These are phyloP conservation scores for Melastoma malabathricum DNA, from an alignment of 345 rosid genomes.

Conservation along the genomic window DNA sequence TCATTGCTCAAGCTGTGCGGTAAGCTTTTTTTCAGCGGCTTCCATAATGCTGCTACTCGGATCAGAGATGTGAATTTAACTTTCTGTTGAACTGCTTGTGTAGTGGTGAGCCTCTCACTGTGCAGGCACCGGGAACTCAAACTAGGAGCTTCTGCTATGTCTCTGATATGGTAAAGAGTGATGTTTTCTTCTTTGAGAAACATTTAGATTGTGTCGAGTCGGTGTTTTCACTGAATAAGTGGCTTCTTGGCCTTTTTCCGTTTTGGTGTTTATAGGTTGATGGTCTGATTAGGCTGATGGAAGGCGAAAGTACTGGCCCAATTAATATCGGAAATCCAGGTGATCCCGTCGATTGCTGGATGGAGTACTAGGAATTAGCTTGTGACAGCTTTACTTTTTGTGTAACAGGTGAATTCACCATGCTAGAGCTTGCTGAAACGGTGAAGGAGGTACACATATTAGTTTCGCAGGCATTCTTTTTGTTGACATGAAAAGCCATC, in stretches of 20 bases:
- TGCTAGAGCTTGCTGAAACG: constrained; percentile 76
- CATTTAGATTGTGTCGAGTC: neutral
- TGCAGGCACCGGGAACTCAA: constrained; percentile 85
- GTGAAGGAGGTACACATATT: constrained; percentile 60
- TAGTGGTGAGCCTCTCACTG: constrained; percentile 70
- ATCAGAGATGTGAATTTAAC: neutral
- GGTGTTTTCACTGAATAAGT: neutral
- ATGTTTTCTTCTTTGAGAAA: neutral
- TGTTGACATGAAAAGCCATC: neutral
- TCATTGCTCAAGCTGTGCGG: constrained; percentile 88
- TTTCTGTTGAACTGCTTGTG: constrained; percentile 1
- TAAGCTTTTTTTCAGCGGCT: constrained; percentile 8
- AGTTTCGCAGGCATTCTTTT: neutral
- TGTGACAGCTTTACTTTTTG: neutral
- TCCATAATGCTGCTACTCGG: neutral
- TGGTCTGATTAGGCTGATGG: constrained; percentile 83
- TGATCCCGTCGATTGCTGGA: neutral
- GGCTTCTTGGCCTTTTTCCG: neutral
- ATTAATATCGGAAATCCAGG: constrained; percentile 86
- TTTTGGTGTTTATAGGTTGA: constrained; percentile 36
- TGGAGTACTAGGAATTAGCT: neutral
- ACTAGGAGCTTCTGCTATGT: constrained; percentile 88
- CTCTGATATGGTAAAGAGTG: constrained; percentile 62
- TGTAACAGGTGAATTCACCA: constrained; percentile 65
- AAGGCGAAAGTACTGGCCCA: constrained; percentile 77